phyloP scores from a whole-genome alignment of 192 early-diverging fungal genomes.

The Coemansia reversa region DNA sequence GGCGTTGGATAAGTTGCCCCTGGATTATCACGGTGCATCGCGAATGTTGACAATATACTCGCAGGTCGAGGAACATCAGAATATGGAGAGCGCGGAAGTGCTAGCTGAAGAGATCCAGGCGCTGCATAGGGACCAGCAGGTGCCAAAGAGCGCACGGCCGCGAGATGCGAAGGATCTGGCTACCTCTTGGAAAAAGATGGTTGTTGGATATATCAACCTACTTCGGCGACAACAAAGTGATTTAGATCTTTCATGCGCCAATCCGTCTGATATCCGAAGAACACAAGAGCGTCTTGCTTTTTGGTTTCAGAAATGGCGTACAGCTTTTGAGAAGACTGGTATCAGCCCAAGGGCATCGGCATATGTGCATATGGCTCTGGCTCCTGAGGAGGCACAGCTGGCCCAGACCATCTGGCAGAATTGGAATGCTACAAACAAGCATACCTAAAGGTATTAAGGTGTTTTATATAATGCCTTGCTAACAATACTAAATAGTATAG shows the following conservation, averaged over 20 bases:
- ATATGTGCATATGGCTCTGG: not conserved
- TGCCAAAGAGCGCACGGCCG: slow-evolving; percentile 22
- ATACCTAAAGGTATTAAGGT: not conserved
- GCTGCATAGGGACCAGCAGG: slow-evolving; percentile 15
- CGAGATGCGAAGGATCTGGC: slow-evolving; percentile 21
- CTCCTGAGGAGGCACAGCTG: not conserved
- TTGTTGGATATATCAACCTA: slow-evolving; percentile 25
- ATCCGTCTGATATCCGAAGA: not conserved
- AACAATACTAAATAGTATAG: not conserved
- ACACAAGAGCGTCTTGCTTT: slow-evolving; percentile 20
- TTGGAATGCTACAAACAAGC: not conserved
- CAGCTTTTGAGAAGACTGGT: slow-evolving; percentile 6
- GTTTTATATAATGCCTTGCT: not conserved
- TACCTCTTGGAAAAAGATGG: slow-evolving; percentile 35
- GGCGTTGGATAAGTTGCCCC: slow-evolving; percentile 46
- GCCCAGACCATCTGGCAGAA: not conserved
- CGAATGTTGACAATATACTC: slow-evolving; percentile 44
- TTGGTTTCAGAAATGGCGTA: slow-evolving; percentile 38
- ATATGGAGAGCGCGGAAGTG: slow-evolving; percentile 34
- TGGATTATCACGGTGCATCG: slow-evolving; percentile 21
- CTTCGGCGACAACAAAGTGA: slow-evolving; percentile 16
- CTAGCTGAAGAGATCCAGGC: slow-evolving; percentile 34
- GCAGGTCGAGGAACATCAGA: slow-evolving; percentile 38
- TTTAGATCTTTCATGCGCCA: not conserved
- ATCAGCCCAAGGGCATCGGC: slow-evolving; percentile 5